phyloP scores from a whole-genome alignment of 2,329 filamentous ascomycete species.

The Exophiala lecanii-corni region DNA sequence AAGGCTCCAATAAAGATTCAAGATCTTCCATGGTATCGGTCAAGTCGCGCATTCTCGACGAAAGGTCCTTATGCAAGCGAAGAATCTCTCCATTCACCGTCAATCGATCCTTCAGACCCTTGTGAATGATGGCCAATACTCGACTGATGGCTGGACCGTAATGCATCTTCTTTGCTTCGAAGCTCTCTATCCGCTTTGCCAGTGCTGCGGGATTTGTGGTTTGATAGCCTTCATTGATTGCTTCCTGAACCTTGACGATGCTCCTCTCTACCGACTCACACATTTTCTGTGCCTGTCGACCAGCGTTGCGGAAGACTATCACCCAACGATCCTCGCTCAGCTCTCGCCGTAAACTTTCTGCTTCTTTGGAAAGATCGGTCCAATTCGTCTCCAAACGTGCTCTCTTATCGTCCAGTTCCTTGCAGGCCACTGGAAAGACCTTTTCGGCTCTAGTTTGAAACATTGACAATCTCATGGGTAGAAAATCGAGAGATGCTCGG shows the following conservation, averaged over 20 bases:
- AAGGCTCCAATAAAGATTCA: conserved; percentile 69
- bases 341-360: conserved; percentile 82
- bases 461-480: conserved; percentile 87
- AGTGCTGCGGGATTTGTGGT: conserved; percentile 65
- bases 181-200: conserved; percentile 82
- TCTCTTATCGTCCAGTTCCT: conserved; percentile 75
- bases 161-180: conserved; percentile 90
- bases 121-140: conserved; percentile 87
- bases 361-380: conserved; percentile 82
- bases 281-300: conserved; percentile 91
- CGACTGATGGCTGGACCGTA: conserved; percentile 91
- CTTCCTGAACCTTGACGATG: conserved; percentile 73
- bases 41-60: conserved; percentile 71
- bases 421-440: conserved; percentile 84
- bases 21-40: conserved; percentile 73
- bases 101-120: conserved; percentile 88
- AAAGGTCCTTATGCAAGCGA: conserved; percentile 77
- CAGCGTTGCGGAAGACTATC: conserved; percentile 88
- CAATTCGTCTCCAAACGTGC: conserved; percentile 76
- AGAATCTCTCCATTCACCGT: conserved; percentile 96
- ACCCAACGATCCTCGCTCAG: conserved; percentile 95
- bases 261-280: conserved; percentile 90
- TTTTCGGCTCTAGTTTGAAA: conserved; percentile 74
- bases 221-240: conserved; percentile 69
- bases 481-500: conserved; percentile 85